Evolutionary conservation across 2,329 filamentous ascomycete genomes (phyloP), one percentile per base, ranked within the genome.

Genomic region (Ceratocystis destructans): DNA sequence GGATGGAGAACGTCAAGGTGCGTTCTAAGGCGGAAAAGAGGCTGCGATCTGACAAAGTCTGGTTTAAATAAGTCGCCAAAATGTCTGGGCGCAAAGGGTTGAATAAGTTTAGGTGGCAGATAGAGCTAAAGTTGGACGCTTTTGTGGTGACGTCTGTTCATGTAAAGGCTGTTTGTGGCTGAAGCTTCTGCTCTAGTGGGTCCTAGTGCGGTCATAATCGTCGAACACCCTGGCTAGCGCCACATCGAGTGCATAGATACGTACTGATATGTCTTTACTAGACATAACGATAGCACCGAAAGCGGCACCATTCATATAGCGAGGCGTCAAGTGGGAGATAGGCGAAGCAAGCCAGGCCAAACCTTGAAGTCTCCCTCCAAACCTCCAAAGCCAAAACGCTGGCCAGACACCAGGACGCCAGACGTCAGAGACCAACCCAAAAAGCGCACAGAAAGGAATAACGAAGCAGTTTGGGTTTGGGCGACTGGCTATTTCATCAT

Each of bases 201-300:
- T 5, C 57, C 1, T 15, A 62, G 31, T 25, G 15, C 12, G 20
- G 61, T 17, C 44, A 46, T 48, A 28, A 31, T 28, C 0, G 41
- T 20, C n/a, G 31, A 45, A 8, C 61, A 45, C 48, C 46, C 15
- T 15, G 4, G 44, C 4, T 12, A 45, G 41, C 44, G 61, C 61
- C 22, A 50, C 61, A 20, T 8, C 5, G 37, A 4, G 37, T 12
- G 37, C 37, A 41, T 41, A 4, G 37, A 41, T 41, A 41, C 12
- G 33, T 37, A 37, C 8, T 37, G 33, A 37, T 37, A 12, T 37
- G 33, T 37, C 20, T 6, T 20, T 64, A 59, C 8, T 37, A 33
- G 33, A 55, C 37, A 53, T 22, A 20, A n/a, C 48, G 33, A 59
- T 64, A 64, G 48, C 63, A 57, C 63, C 33, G 63, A 64, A 59